phyloP scores from a whole-genome alignment of 164 flowering plant genomes.

The Pachysandra terminalis region DNA sequence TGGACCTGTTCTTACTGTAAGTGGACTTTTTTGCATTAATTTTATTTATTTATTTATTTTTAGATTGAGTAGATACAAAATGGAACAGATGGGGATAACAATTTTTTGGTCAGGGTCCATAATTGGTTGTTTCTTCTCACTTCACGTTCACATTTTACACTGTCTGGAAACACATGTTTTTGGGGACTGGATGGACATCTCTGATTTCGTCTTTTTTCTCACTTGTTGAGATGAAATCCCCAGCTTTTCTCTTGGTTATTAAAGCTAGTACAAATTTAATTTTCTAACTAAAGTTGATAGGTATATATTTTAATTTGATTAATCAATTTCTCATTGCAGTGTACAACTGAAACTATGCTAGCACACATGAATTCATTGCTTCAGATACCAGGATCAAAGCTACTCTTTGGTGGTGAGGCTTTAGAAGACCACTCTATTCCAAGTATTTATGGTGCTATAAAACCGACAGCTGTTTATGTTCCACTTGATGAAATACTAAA shows the following conservation, averaged over 20 bases:
- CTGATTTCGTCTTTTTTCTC: background rate
- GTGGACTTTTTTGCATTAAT: constrained; percentile 22
- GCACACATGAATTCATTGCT: constrained; percentile 77
- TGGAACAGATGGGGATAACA: background rate
- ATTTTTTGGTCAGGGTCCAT: background rate
- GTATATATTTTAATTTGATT: background rate
- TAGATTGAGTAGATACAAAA: background rate
- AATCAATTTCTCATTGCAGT: constrained; percentile 31
- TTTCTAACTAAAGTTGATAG: background rate
- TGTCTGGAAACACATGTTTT: background rate
- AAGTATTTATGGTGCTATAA: constrained; percentile 75
- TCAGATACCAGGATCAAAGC: constrained; percentile 74
- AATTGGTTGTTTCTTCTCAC: background rate
- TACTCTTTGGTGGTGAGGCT: constrained; percentile 87
- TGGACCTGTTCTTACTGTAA: constrained; percentile 96
- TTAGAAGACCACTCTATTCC: constrained; percentile 88
- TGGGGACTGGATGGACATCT: background rate
- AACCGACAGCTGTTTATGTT: constrained; percentile 88
- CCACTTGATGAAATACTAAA: constrained; percentile 87
- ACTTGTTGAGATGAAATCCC: background rate
- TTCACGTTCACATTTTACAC: background rate
- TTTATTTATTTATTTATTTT: background rate
- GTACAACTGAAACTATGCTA: constrained; percentile 84
- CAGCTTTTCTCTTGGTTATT: background rate
- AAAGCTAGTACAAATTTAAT: background rate